Evolutionary conservation across 805 yeast genomes (phyloP).

Genomic region (Lachancea meyersii): DNA sequence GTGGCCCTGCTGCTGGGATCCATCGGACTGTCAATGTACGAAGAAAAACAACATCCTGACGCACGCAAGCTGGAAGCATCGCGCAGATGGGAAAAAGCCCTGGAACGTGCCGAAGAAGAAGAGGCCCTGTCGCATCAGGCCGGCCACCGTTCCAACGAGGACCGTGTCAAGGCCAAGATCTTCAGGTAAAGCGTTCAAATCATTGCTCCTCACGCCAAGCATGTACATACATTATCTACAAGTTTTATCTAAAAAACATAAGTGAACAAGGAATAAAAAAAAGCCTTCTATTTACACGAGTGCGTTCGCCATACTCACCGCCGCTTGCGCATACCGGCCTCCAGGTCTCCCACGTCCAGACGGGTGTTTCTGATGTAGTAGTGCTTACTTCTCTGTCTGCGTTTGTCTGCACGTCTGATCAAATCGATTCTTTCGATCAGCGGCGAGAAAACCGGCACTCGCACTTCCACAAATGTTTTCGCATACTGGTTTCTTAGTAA

Average conservation of each 20-base stretch:
- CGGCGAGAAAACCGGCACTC: conserved; percentile 79
- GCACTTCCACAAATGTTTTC: conserved; percentile 78
- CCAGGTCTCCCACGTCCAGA: conserved; percentile 70
- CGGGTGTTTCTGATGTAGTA: conserved; percentile 80
- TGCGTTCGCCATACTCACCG: conserved; percentile 9
- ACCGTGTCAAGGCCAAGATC: conserved; percentile 36
- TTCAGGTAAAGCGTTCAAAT: conserved; percentile 19
- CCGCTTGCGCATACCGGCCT: conserved; percentile 36
- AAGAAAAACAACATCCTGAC: conserved; percentile 47
- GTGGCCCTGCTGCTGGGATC: conserved; percentile 66
- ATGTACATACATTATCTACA: too few species aligned
- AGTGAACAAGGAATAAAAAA: too few species aligned
- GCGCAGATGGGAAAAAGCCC: conserved; percentile 44
- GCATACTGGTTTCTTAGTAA: conserved; percentile 75
- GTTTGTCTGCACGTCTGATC: conserved; percentile 57
- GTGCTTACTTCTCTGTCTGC: conserved; percentile 72
- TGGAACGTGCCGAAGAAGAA: conserved; percentile 39
- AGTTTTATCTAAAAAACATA: too few species aligned
- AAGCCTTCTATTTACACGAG: conserved; percentile 6
- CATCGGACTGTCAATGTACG: conserved; percentile 58
- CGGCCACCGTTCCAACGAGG: conserved; percentile 27
- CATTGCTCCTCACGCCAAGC: too few species aligned
- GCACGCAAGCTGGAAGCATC: conserved; percentile 32
- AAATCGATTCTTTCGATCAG: conserved; percentile 70
- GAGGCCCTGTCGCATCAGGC: conserved; percentile 23